Evolutionary conservation across 768 basidiomycete species (phyloP).

Genomic region (Lentinula aciculospora): DNA sequence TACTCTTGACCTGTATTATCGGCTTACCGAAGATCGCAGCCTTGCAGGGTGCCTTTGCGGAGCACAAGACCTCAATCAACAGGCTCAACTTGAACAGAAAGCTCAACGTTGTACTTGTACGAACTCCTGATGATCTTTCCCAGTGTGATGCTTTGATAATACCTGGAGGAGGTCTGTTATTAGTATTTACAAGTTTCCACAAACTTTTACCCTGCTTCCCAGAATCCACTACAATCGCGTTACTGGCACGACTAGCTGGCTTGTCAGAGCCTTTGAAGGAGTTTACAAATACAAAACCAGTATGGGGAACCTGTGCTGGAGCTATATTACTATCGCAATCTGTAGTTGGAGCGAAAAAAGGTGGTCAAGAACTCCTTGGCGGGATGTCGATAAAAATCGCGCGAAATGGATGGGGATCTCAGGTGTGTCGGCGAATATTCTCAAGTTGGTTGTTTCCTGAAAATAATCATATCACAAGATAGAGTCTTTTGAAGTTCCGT

Average conservation of each 20-base stretch:
- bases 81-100: slow-evolving; percentile 41
- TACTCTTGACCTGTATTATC: background rate
- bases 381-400: slow-evolving; percentile 76
- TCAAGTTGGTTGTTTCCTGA: background rate
- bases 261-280: slow-evolving; percentile 74
- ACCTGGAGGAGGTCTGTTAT: slow-evolving; percentile 75
- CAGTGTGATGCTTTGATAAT: slow-evolving; percentile 84
- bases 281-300: slow-evolving; percentile 67
- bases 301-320: slow-evolving; percentile 97
- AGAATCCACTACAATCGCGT: slow-evolving; percentile 93
- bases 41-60: slow-evolving; percentile 88
- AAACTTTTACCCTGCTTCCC: slow-evolving; percentile 5
- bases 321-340: slow-evolving; percentile 80
- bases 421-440: slow-evolving; percentile 41
- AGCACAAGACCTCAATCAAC: slow-evolving; percentile 73
- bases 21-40: slow-evolving; percentile 38
- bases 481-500: slow-evolving; percentile 84
- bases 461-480: slow-evolving; percentile 38
- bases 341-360: slow-evolving; percentile 75
- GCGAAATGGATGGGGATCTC: slow-evolving; percentile 93
- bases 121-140: slow-evolving; percentile 67
- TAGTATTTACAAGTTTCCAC: background rate
- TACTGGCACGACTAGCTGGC: slow-evolving; percentile 66
- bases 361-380: slow-evolving; percentile 81
- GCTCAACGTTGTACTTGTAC: slow-evolving; percentile 54